Conservation (phyloP, 352 stramenopile genomes). For the Hyaloperonospora brassicae region DNA sequence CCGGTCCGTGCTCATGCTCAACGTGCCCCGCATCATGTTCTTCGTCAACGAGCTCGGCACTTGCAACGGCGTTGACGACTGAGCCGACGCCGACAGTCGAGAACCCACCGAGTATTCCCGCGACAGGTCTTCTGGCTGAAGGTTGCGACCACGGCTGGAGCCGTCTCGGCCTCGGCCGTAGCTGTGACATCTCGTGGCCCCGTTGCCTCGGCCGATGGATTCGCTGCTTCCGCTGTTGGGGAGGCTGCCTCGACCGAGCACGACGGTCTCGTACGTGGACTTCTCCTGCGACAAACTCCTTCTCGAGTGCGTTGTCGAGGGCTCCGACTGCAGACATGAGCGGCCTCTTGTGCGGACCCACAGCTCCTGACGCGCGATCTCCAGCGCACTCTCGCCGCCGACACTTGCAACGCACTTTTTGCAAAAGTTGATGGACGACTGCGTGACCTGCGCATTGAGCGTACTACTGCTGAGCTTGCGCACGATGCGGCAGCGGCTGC, state of each 20-base stretch:
- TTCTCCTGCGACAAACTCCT: slow-evolving; percentile 35
- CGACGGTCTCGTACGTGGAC: slow-evolving; percentile 35
- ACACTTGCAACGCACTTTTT: slow-evolving; percentile 51
- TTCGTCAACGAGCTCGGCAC: slow-evolving; percentile 20
- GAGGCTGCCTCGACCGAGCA: slow-evolving; percentile 24
- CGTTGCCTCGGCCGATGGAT: slow-evolving; percentile 18
- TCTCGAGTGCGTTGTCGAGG: slow-evolving; percentile 13
- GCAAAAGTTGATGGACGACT: slow-evolving; percentile 54
- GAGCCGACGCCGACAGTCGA: slow-evolving; percentile 14
- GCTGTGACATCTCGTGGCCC: slow-evolving; percentile 13
- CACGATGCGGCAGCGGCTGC: slow-evolving; percentile 34
- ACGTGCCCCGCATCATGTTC: slow-evolving; percentile 12
- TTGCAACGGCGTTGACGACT: slow-evolving; percentile 13
- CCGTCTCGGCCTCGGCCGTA: slow-evolving; percentile 16
- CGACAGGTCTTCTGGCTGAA: slow-evolving; percentile 12
- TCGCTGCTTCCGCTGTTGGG: slow-evolving; percentile 21
- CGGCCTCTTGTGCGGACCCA: slow-evolving; percentile 30
- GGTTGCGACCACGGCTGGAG: slow-evolving; percentile 17
- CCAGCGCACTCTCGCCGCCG: slow-evolving; percentile 42
- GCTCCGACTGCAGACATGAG: slow-evolving; percentile 29
- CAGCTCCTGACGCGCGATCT: slow-evolving; percentile 55
- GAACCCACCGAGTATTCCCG: slow-evolving; percentile 25
- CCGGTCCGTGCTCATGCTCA: slow-evolving; percentile 15
- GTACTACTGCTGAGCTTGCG: slow-evolving; percentile 40
- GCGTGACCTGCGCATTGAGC: slow-evolving; percentile 32